A percentile compares a stretch with the other conserved stretches of the same genome.
Conservation (phyloP, 2,329 filamentous ascomycete genomes). For the Colletotrichum lentis region DNA sequence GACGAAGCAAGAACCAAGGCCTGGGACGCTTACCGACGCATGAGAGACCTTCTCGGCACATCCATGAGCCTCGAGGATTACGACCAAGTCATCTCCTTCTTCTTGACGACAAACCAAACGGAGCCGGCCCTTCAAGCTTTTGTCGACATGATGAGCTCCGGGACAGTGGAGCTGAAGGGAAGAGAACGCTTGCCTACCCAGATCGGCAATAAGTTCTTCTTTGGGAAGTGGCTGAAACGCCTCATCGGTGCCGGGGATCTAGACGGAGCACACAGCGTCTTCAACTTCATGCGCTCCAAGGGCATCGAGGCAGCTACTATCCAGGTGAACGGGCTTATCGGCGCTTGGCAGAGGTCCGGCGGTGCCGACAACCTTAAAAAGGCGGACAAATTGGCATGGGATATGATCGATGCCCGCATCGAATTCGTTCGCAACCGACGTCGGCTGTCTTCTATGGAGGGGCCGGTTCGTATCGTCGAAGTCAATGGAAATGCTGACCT, state of each 20-base stretch:
- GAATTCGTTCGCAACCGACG: constrained; percentile 65
- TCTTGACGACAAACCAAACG: constrained; percentile 71
- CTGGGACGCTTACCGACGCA: constrained; percentile 71
- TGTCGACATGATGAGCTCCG: constrained; percentile 85
- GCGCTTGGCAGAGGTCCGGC: constrained; percentile 75
- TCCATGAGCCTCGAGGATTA: constrained; percentile 77
- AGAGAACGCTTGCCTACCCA: constrained; percentile 55
- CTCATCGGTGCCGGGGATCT: constrained; percentile 77
- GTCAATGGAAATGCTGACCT: constrained; percentile 21
- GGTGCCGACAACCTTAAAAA: constrained; percentile 61
- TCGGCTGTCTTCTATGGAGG: constrained; percentile 43
- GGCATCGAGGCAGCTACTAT: constrained; percentile 74
- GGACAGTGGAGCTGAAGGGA: constrained; percentile 58
- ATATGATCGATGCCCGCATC: constrained; percentile 76
- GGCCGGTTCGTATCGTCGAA: constrained; percentile 43
- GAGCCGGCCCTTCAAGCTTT: constrained; percentile 79
- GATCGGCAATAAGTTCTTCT: constrained; percentile 79
- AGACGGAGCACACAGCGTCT: constrained; percentile 74
- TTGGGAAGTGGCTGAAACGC: constrained; percentile 87
- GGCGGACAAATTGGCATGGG: constrained; percentile 76
- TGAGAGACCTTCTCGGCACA: constrained; percentile 67
- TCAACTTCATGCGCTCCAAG: constrained; percentile 77
- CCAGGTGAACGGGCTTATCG: constrained; percentile 84
- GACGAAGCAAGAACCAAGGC: constrained; percentile 62
- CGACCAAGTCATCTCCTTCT: constrained; percentile 74